phyloP scores from a whole-genome alignment of 129 eudicot genomes.

The Artemisia annua region DNA sequence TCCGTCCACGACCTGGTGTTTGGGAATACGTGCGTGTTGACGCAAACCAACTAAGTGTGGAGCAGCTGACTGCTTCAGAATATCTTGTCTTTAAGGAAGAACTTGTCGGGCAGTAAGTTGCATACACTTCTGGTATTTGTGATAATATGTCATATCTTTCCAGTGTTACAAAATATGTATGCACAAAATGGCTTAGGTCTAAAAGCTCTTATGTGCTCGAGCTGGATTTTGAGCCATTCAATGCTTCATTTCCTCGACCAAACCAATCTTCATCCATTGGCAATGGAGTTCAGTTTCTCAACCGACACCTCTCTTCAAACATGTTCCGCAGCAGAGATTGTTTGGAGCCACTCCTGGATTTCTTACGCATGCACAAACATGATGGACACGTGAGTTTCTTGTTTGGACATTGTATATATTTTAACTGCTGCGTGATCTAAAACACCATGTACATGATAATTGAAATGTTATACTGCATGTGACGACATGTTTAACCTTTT shows the following conservation, averaged over 20 bases:
- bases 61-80: constrained; percentile 74
- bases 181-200: constrained; percentile 33
- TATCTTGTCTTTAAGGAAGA: constrained; percentile 87
- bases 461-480: neutral
- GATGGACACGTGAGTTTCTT: constrained; percentile 76
- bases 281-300: constrained; percentile 96
- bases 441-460: neutral
- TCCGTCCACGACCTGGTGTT: constrained; percentile 98
- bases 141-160: neutral
- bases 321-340: constrained; percentile 94
- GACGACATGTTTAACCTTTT: constrained; percentile 17
- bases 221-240: constrained; percentile 97
- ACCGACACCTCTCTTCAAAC: constrained; percentile 90
- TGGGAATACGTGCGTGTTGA: constrained; percentile 95
- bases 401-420: neutral
- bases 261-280: constrained; percentile 86
- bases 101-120: constrained; percentile 79
- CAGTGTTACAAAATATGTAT: neutral
- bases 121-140: neutral
- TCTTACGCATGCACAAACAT: constrained; percentile 72
- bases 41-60: constrained; percentile 79
- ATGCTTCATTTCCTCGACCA: constrained; percentile 85
- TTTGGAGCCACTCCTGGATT: constrained; percentile 88
- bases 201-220: constrained; percentile 62
- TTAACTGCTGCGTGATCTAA: too few species aligned